Conservation (phyloP, 768 basidiomycete genomes). For the Mycena haematopus region DNA sequence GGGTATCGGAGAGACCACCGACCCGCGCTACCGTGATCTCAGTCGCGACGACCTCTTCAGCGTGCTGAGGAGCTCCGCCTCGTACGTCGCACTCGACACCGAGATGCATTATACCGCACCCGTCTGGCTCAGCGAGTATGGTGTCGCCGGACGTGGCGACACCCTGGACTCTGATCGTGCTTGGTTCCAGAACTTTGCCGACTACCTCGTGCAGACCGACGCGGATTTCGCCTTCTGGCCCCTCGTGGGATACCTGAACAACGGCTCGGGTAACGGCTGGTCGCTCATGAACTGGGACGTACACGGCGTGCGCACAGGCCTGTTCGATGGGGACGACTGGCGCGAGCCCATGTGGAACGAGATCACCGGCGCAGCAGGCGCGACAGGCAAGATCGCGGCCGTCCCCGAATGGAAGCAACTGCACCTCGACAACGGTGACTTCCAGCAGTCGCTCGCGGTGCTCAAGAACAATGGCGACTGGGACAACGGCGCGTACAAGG, state of each 20-base stretch:
- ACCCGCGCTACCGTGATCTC: constrained; percentile 27
- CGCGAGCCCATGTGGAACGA: constrained; percentile 20
- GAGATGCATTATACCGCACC: constrained; percentile 30
- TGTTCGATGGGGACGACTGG: constrained; percentile 29
- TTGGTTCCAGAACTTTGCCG: constrained; percentile 26
- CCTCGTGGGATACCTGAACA: constrained; percentile 26
- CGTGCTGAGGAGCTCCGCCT: constrained; percentile 11
- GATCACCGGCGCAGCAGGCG: constrained; percentile 5
- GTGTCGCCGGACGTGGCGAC: constrained; percentile 15
- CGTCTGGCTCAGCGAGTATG: constrained; percentile 28
- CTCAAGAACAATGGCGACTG: constrained; percentile 24
- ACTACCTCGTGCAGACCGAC: constrained; percentile 24
- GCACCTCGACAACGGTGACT: constrained; percentile 25
- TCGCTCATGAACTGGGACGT: constrained; percentile 29
- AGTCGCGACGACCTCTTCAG: constrained; percentile 17
- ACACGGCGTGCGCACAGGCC: constrained; percentile 10
- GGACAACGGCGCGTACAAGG: constrained; percentile 28
- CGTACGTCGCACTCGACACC: constrained; percentile 23
- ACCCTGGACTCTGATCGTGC: not conserved
- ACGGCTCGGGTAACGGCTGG: constrained; percentile 26
- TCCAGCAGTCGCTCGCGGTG: constrained; percentile 18
- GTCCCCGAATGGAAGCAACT: constrained; percentile 26
- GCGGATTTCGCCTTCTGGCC: constrained; percentile 27
- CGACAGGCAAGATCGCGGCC: constrained; percentile 5
- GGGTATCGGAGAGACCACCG: constrained; percentile 26